These are phyloP conservation scores for Diaporthe sp. DNA, from an alignment of 2,329 filamentous ascomycete genomes.

Conservation along the genomic window DNA sequence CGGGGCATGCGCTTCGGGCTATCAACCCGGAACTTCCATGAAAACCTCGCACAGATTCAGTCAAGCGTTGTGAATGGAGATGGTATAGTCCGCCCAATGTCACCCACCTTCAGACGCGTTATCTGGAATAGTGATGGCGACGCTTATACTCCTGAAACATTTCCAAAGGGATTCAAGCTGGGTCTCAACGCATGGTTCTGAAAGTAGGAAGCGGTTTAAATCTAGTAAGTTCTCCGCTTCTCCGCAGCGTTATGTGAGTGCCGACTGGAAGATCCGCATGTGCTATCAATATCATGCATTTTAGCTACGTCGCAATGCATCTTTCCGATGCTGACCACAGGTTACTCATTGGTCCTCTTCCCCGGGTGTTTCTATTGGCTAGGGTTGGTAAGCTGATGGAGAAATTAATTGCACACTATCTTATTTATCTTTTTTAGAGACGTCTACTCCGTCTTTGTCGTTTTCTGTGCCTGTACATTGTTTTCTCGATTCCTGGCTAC, in stretches of 20 bases:
- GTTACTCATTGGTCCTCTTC: neutral
- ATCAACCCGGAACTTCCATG: neutral
- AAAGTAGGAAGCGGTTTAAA: neutral
- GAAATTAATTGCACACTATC: neutral
- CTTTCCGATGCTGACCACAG: neutral
- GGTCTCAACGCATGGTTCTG: neutral
- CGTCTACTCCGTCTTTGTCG: neutral
- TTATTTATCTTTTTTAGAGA: neutral
- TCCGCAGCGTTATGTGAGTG: neutral
- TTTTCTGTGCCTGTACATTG: no score
- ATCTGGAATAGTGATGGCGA: neutral
- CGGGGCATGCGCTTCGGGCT: neutral
- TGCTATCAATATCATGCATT: neutral
- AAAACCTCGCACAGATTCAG: neutral
- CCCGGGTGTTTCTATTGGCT: neutral
- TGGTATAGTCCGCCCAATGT: neutral
- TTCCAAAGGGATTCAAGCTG: no score
- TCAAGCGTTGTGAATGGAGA: no score
- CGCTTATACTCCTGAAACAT: neutral
- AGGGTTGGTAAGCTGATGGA: neutral
- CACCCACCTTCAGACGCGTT: neutral
- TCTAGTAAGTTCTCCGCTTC: neutral
- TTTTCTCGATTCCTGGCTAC: neutral
- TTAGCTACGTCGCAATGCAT: slow-evolving; percentile 18
- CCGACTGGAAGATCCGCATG: neutral